phyloP scores from a whole-genome alignment of 345 rosid genomes.

The Geranium rotundifolium region DNA sequence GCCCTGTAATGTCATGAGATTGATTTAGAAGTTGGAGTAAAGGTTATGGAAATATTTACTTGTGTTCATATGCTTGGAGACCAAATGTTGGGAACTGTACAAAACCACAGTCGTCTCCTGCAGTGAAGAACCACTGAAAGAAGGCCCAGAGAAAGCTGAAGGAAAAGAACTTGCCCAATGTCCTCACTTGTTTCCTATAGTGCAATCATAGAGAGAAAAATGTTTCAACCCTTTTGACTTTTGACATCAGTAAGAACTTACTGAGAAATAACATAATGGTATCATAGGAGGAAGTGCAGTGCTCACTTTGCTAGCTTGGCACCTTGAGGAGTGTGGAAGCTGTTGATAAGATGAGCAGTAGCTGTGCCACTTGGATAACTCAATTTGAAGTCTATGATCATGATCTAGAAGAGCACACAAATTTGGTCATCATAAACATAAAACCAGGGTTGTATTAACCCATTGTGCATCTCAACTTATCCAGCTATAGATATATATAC shows the following conservation, averaged over 20 bases:
- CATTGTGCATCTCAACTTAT: too few relatives aligned
- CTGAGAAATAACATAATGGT: too few relatives aligned
- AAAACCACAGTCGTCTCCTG: slow-evolving; percentile 18
- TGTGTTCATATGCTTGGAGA: slow-evolving; percentile 10
- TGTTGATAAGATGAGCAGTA: slow-evolving; percentile 18
- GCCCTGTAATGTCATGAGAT: too few relatives aligned
- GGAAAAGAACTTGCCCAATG: slow-evolving; percentile 18
- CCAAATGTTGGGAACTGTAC: slow-evolving; percentile 10
- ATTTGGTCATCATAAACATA: too few relatives aligned
- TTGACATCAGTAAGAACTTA: too few relatives aligned
- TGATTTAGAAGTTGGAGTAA: too few relatives aligned
- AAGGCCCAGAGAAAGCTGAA: slow-evolving; percentile 21
- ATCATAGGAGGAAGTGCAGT: background rate
- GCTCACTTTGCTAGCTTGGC: slow-evolving; percentile 16
- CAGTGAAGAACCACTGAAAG: slow-evolving; percentile 20
- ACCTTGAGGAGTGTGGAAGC: slow-evolving; percentile 21
- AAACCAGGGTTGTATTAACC: too few relatives aligned
- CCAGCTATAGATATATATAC: background rate
- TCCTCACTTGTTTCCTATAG: slow-evolving; percentile 16
- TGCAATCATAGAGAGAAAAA: background rate
- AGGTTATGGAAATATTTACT: slow-evolving; percentile 1
- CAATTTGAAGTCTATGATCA: slow-evolving; percentile 21
- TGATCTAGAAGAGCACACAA: slow-evolving; percentile 5
- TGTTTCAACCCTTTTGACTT: too few relatives aligned
- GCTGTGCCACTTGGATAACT: slow-evolving; percentile 19